Evolutionary conservation across 345 rosid species (phyloP).

Genomic region (Carallia pectinifolia): DNA sequence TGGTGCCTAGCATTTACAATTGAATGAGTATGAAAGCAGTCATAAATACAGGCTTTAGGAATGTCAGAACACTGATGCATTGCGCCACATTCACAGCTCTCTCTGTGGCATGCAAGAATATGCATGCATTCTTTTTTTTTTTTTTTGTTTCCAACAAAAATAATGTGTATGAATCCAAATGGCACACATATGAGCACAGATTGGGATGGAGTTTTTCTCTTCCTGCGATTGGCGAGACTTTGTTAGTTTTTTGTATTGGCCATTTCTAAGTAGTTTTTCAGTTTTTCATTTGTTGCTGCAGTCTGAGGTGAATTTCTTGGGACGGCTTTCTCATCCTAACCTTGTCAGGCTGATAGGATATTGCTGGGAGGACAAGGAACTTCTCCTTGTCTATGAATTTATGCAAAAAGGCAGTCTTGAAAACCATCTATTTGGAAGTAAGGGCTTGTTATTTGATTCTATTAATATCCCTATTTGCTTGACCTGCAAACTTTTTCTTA

Average conservation of each 20-base stretch:
- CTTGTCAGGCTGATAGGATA: constrained; percentile 83
- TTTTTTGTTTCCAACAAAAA: not conserved
- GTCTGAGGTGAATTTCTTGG: constrained; percentile 86
- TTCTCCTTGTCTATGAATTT: constrained; percentile 81
- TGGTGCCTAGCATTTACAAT: not conserved
- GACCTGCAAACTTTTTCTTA: no score
- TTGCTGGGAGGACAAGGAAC: constrained; percentile 72
- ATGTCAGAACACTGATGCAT: no score
- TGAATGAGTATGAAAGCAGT: not conserved
- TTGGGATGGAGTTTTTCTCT: not conserved
- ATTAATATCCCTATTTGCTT: no score
- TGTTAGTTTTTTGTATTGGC: no score
- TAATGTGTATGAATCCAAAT: no score
- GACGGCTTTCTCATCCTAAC: constrained; percentile 82
- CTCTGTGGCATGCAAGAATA: no score
- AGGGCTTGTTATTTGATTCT: constrained; percentile 15
- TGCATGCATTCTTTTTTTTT: not conserved
- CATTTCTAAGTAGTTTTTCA: not conserved
- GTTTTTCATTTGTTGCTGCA: constrained; percentile 29
- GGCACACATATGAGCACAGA: not conserved
- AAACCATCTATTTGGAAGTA: constrained; percentile 85
- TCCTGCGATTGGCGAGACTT: not conserved
- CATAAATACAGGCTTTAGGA: not conserved
- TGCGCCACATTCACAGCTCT: no score
- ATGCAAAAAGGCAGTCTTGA: constrained; percentile 98